These are phyloP conservation scores for Solanum sparsipilum DNA, from an alignment of 257 asterid species.

Conservation along the genomic window DNA sequence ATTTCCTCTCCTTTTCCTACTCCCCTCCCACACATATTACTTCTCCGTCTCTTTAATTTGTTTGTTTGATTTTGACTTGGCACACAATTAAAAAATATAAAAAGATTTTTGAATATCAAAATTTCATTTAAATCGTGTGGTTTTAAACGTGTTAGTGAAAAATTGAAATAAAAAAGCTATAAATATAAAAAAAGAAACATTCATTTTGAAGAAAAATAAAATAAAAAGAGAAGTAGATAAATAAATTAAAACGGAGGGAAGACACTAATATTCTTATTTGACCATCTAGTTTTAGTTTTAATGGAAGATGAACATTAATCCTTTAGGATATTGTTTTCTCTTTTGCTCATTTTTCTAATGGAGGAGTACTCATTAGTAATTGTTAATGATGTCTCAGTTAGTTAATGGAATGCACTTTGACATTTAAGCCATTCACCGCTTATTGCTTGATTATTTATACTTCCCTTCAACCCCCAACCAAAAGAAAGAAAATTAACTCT, in stretches of 20 bases:
- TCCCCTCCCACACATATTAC: background rate
- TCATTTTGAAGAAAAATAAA: background rate
- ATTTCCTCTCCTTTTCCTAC: too few relatives aligned
- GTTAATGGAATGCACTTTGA: background rate
- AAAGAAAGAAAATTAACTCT: background rate
- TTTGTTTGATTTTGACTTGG: too few relatives aligned
- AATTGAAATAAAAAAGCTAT: fast-evolving
- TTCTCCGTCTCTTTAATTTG: too few relatives aligned
- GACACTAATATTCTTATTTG: background rate
- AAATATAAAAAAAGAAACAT: too few relatives aligned
- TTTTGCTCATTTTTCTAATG: background rate
- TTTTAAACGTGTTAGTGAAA: background rate
- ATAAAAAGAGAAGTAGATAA: background rate
- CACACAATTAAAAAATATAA: too few relatives aligned
- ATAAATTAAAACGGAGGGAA: background rate
- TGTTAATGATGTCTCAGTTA: background rate
- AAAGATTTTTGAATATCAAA: background rate
- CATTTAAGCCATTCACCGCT: background rate
- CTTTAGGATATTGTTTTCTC: background rate
- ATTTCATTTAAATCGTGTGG: fast-evolving
- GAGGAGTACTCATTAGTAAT: background rate
- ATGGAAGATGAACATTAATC: background rate
- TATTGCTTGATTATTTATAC: background rate
- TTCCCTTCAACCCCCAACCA: background rate
- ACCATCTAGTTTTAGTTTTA: background rate